These are phyloP conservation scores for Oryza rufipogon DNA, from an alignment of 176 grass and related monocot genomes.

Conservation along the genomic window DNA sequence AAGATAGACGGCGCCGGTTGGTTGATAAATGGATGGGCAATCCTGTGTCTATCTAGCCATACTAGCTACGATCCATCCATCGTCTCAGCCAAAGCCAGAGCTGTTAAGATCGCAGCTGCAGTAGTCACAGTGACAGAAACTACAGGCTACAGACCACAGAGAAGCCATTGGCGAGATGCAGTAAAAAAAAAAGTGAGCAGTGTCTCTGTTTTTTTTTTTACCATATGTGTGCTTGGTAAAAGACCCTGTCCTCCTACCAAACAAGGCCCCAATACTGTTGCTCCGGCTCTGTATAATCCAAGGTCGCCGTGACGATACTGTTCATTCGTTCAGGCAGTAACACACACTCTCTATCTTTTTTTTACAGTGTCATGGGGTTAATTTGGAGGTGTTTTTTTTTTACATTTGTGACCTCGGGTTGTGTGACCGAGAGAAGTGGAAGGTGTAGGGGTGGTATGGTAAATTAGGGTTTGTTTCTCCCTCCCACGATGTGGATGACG, in stretches of 20 bases:
- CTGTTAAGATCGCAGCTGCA: not conserved
- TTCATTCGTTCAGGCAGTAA: conserved; percentile 43
- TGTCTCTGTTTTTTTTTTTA: not conserved
- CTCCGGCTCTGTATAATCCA: conserved; percentile 39
- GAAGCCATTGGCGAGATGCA: not conserved
- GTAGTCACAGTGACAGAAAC: not conserved
- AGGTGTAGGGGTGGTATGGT: conserved; percentile 21
- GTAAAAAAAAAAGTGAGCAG: not conserved
- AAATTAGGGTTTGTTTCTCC: conserved; percentile 27
- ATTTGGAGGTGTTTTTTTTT: not conserved
- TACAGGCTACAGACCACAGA: not conserved
- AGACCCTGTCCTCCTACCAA: conserved; percentile 27
- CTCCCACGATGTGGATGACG: conserved; percentile 47
- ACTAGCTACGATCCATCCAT: not conserved
- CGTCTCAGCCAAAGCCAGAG: not conserved
- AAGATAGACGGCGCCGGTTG: conserved; percentile 15
- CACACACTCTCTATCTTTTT: not conserved
- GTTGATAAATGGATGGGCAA: conserved; percentile 24
- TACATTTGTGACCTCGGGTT: conserved; percentile 22
- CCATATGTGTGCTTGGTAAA: conserved; percentile 44
- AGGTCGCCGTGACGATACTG: conserved; percentile 43
- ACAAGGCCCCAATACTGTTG: conserved; percentile 46
- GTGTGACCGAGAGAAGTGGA: not conserved
- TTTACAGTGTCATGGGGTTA: conserved; percentile 9
- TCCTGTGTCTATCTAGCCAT: not conserved